Conservation (phyloP, 2,329 filamentous ascomycete species). For the Aspergillus sojae region DNA sequence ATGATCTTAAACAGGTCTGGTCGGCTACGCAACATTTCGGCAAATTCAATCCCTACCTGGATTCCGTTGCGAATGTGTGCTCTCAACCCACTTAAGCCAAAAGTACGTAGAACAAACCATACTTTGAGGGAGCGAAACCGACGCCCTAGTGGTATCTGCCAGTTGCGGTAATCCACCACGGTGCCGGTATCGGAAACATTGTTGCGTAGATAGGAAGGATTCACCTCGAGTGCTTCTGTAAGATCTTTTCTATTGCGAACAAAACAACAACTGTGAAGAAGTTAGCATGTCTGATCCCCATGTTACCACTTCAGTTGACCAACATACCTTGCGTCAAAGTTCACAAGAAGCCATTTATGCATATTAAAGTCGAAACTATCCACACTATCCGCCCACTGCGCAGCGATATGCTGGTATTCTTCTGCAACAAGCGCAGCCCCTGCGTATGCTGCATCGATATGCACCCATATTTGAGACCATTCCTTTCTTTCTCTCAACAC, state of each 20-base stretch:
- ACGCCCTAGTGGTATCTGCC: conserved; percentile 91
- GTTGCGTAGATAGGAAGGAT: conserved; percentile 81
- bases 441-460: conserved; percentile 91
- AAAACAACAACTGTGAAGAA: conserved; percentile 66
- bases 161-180: conserved; percentile 94
- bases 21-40: conserved; percentile 58
- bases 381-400: conserved; percentile 63
- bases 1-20: conserved; percentile 79
- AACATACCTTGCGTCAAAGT: conserved; percentile 70
- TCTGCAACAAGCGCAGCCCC: conserved; percentile 81
- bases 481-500: conserved; percentile 48
- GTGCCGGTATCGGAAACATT: conserved; percentile 76
- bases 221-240: conserved; percentile 76
- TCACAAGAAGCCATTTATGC: conserved; percentile 97
- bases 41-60: conserved; percentile 66
- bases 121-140: conserved; percentile 88
- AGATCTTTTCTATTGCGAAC: conserved; percentile 74
- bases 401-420: conserved; percentile 72
- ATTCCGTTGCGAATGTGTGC: conserved; percentile 59
- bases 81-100: conserved; percentile 75
- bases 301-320: too few relatives aligned
- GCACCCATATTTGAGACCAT: conserved; percentile 75
- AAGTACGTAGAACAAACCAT: conserved; percentile 89
- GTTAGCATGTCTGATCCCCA: neutral
- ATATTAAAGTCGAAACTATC: conserved; percentile 94